Evolutionary conservation across 768 basidiomycete species (phyloP).

Genomic region (Pholiota molesta): DNA sequence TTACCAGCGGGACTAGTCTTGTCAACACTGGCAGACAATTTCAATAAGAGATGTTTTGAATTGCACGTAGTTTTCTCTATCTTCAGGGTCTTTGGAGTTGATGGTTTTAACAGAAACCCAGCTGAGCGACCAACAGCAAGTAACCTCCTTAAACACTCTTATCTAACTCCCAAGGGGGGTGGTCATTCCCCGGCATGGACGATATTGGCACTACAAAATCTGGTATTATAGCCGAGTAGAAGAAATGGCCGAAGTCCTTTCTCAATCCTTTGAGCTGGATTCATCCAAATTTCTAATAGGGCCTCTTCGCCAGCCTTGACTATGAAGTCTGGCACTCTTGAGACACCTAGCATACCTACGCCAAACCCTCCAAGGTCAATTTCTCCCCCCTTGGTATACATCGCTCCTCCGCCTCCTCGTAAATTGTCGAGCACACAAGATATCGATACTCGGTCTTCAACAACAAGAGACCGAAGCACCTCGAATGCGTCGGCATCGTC

Average conservation of each 20-base stretch:
- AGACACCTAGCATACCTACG: neutral
- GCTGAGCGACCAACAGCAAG: slow-evolving; percentile 67
- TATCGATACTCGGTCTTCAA: neutral
- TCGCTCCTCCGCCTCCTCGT: slow-evolving; percentile 19
- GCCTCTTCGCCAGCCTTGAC: slow-evolving; percentile 8
- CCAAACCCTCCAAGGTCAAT: slow-evolving; percentile 9
- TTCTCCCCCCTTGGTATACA: slow-evolving; percentile 20
- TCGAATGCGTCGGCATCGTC: neutral
- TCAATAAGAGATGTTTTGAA: slow-evolving; percentile 77
- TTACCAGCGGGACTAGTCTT: slow-evolving; percentile 70
- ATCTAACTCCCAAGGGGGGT: slow-evolving; percentile 58
- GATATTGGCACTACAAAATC: slow-evolving; percentile 16
- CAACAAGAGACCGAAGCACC: neutral
- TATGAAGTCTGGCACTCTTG: slow-evolving; percentile 1
- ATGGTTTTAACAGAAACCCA: slow-evolving; percentile 54
- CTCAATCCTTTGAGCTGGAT: neutral
- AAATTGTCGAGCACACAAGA: slow-evolving; percentile 4
- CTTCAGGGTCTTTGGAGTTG: neutral
- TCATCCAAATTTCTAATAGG: neutral
- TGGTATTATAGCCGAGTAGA: neutral
- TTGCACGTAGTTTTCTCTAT: slow-evolving; percentile 46
- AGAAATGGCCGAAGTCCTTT: slow-evolving; percentile 6
- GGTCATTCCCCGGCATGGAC: slow-evolving; percentile 39
- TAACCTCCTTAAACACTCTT: slow-evolving; percentile 66
- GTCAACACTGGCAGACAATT: slow-evolving; percentile 65